Evolutionary conservation across 1,284 basidiomycete species (phyloP), one percentile per base, ranked within the genome.

Genomic region (Heliocybe sulcata): DNA sequence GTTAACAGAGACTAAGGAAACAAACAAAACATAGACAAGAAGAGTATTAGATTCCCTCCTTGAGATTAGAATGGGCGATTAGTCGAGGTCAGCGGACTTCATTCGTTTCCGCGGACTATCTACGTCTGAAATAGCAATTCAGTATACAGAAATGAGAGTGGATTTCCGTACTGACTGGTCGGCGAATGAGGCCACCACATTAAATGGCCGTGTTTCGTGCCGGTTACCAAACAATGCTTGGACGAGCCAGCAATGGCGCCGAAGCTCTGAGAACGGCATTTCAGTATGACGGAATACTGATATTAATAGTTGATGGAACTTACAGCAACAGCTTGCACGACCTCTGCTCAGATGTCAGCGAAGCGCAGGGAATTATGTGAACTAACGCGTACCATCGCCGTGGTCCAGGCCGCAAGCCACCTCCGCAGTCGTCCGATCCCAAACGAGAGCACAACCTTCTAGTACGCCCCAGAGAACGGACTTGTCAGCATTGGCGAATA

Each of bases 351-450:
- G n/a, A 26, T 3, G 47, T 26, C 22, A 62, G 61, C 22, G 50
- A 49, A 6, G 42, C 23, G 23, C 49, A 57, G 53, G 45, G 58
- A 63, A 19, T 53, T 45, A 49, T 29, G 20, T 16, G 3, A 4
- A 16, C 25, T 29, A 58, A 19, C 9, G 29, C 60, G 20, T 60
- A 83, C 83, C 77, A 63, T 81, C 77, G 10, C 73, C 73, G 59
- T 83, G 80, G 59, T 82, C 77, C 59, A 86, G 61, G 31, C 77
- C 83, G 64, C 78, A 80, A 14, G 81, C 70, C 35, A 83, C 65
- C 2, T 68, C 68, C 12, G 73, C 77, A 54, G 72, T 79, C 61
- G 68, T 69, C 61, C 71, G 73, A 60, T 86, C 81, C 84, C 85
- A 86, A 35, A 82, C 76, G 38, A 84, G 67, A 22, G 79, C 69